Conservation (phyloP, 2,329 filamentous ascomycete species). For the Ascochyta rabiei region DNA sequence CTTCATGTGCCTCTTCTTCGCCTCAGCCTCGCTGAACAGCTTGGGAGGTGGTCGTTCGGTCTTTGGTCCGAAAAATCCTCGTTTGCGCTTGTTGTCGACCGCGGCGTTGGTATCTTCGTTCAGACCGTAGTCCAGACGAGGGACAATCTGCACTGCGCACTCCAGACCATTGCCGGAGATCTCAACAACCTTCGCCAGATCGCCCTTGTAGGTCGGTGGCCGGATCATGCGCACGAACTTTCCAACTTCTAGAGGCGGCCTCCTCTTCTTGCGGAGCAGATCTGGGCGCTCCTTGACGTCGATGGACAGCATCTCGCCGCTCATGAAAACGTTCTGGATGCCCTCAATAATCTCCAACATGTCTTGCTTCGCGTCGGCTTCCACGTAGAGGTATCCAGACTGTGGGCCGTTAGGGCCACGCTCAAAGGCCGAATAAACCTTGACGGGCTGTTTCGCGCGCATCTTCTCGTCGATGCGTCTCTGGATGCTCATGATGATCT, state of each 20-base stretch:
- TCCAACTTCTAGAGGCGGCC: constrained; percentile 77
- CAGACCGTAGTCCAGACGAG: constrained; percentile 87
- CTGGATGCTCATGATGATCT: constrained; percentile 85
- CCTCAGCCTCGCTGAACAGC: constrained; percentile 91
- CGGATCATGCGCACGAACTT: constrained; percentile 90
- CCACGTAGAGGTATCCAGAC: constrained; percentile 94
- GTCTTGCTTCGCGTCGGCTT: constrained; percentile 85
- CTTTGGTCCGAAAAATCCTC: constrained; percentile 56
- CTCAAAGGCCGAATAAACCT: constrained; percentile 91
- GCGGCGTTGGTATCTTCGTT: constrained; percentile 74
- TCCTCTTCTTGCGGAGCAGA: constrained; percentile 87
- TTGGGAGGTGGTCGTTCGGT: constrained; percentile 81
- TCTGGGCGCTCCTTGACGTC: constrained; percentile 98
- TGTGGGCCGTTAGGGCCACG: constrained; percentile 75
- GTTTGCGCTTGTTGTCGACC: constrained; percentile 74
- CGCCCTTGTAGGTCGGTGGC: constrained; percentile 79
- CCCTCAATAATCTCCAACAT: constrained; percentile 82
- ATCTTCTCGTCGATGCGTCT: constrained; percentile 84
- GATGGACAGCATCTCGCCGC: constrained; percentile 83
- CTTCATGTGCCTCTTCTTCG: constrained; percentile 81
- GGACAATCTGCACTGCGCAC: constrained; percentile 84
- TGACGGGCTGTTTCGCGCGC: constrained; percentile 78
- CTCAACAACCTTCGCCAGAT: constrained; percentile 89
- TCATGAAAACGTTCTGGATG: constrained; percentile 87
- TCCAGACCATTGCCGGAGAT: constrained; percentile 93